Evolutionary conservation across 73 alveolate genomes (phyloP), one percentile per base, ranked within the genome.

Genomic region (Tetrahymena borealis): DNA sequence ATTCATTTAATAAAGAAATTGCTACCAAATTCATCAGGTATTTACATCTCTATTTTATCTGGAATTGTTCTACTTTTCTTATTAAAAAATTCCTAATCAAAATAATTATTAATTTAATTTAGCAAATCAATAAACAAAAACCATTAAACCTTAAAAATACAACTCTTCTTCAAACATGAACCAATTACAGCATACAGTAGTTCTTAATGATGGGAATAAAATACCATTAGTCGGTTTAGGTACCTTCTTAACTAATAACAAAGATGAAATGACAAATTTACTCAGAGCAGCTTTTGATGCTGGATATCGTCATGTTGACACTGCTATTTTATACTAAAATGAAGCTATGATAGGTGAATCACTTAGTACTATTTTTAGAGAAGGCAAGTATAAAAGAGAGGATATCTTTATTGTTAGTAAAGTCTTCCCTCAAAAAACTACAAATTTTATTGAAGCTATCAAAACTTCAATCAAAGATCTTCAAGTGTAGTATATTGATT

Each of bases 281-380:
- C 90, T 95, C 15, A 24, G 43, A 39, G 37, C 92, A 24, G 98
- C 98, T 24, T 42, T 96, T n/a, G 90, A 95, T 79, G 97, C 78
- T 38, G 98, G 99, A 18, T 96, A 96, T 92, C 94, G 98, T 33
- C 97, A 93, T n/a, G 90, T 96, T 90, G 99, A 97, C 77, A 92
- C 97, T 3, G 98, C 99, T 1, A 35, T 94, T 4, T 28, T 91
- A 4, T 96, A 96, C 78, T 79, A 40, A 33, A 97, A 96, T 90
- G 99, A 97, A 92, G 96, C 32, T 31, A 96, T 43, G 35, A 94
- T 97, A n/a, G 99, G 99, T 11, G 91, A 92, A 38, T 98, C 96
- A 11, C 91, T 97, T 9, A 40, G 78, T 79, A 90, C 90, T 33
- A 78, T 91, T 78, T 16, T 91, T 10, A 77, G 39, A 32, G 91